Conservation (phyloP, 2,329 filamentous ascomycete species). For the Trichoderma pleuroti region DNA sequence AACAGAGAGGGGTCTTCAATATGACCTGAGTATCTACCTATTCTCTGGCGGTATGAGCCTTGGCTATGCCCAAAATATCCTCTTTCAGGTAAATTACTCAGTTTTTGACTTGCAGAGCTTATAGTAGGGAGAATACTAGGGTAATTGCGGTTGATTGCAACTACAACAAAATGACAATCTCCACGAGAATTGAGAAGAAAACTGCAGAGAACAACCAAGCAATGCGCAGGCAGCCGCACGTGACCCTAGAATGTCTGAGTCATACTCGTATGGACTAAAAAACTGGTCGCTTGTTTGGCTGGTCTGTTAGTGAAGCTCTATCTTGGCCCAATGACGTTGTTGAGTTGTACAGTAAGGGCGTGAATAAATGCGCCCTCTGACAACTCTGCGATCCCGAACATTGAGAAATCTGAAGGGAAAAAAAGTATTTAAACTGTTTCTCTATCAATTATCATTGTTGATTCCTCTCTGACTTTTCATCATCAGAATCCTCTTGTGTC, state of each 20-base stretch:
- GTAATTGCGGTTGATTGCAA: not conserved
- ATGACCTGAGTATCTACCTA: too few species aligned
- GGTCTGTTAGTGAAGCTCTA: not conserved
- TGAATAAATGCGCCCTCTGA: not conserved
- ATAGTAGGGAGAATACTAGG: not conserved
- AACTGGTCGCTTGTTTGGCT: not conserved
- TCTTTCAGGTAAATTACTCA: not conserved
- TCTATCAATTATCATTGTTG: not conserved
- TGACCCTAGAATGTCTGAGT: not conserved
- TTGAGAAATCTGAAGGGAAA: not conserved
- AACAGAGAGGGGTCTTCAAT: not conserved
- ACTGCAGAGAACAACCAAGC: not conserved
- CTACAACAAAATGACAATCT: not conserved
- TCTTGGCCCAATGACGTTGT: not conserved
- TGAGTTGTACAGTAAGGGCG: not conserved
- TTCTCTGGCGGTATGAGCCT: not conserved
- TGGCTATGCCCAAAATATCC: not conserved
- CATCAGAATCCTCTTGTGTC: not conserved
- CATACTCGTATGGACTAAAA: not conserved
- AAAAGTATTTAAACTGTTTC: not conserved
- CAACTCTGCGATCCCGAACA: not conserved
- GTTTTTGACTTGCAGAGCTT: not conserved
- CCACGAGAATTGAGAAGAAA: not conserved
- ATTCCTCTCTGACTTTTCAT: not conserved
- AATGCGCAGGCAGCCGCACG: not conserved